Conservation (phyloP, 2,329 filamentous ascomycete genomes). For the Hypoxylon sp. region DNA sequence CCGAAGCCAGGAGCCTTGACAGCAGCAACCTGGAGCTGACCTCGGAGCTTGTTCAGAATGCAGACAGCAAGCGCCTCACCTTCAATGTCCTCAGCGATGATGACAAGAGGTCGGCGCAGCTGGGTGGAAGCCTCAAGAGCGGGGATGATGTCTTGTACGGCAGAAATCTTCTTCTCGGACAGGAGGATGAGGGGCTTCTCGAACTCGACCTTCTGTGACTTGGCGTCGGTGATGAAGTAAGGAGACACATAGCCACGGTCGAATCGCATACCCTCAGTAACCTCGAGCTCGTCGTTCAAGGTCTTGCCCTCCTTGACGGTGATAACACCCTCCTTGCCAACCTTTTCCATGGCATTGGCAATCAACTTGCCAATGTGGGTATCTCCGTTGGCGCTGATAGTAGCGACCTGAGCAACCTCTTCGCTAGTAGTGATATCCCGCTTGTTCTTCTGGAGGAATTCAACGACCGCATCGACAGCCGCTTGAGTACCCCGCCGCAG, state of each 20-base stretch:
- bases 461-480: slow-evolving; percentile 93
- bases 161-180: slow-evolving; percentile 99
- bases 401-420: slow-evolving; percentile 98
- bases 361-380: slow-evolving; percentile 95
- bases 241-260: slow-evolving; percentile 98
- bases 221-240: slow-evolving; percentile 99
- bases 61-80: slow-evolving; percentile 98
- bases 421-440: slow-evolving; percentile 97
- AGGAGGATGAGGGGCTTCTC: slow-evolving; percentile 99
- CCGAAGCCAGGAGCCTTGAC: slow-evolving; percentile 99
- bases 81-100: slow-evolving; percentile 99
- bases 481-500: slow-evolving; percentile 96
- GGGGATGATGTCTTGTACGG: slow-evolving; percentile 98
- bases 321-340: slow-evolving; percentile 99
- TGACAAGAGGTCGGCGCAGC: slow-evolving; percentile 93
- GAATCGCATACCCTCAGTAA: slow-evolving; percentile 99
- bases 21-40: slow-evolving; percentile 97
- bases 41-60: slow-evolving; percentile 99
- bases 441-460: slow-evolving; percentile 96
- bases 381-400: slow-evolving; percentile 98
- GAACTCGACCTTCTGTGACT: slow-evolving; percentile 99
- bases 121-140: slow-evolving; percentile 97
- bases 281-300: slow-evolving; percentile 95
- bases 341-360: slow-evolving; percentile 99
- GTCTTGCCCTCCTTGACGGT: slow-evolving; percentile 99